phyloP scores from a whole-genome alignment of 805 yeast species.

The Myxozyma geophila region DNA sequence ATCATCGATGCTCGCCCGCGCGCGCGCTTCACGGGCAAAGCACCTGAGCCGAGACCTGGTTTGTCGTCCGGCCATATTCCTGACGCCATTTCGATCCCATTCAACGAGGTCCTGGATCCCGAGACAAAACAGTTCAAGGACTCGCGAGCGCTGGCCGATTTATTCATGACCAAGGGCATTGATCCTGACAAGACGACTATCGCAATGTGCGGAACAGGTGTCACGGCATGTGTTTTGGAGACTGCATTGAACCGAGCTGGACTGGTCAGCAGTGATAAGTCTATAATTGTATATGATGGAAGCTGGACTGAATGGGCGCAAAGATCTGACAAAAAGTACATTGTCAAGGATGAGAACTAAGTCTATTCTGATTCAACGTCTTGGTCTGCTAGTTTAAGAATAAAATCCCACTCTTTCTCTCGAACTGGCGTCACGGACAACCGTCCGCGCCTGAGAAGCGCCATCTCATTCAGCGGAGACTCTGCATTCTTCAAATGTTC shows the following conservation, averaged over 20 bases:
- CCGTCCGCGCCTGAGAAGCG: conserved; percentile 55
- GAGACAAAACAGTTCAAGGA: conserved; percentile 55
- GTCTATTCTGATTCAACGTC: conserved; percentile 26
- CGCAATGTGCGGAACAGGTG: conserved; percentile 95
- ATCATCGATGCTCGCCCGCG: conserved; percentile 81
- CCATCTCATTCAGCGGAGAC: conserved; percentile 48
- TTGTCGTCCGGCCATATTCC: conserved; percentile 89
- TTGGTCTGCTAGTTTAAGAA: conserved; percentile 47
- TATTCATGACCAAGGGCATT: conserved; percentile 53
- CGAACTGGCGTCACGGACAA: conserved; percentile 59
- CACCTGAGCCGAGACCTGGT: conserved; percentile 89
- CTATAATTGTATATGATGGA: conserved; percentile 72
- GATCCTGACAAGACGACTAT: conserved; percentile 65
- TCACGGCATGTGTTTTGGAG: conserved; percentile 86
- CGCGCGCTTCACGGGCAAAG: conserved; percentile 75
- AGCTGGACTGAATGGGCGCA: conserved; percentile 75
- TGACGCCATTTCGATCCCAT: conserved; percentile 78
- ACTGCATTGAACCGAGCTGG: conserved; percentile 65
- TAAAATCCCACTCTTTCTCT: conserved; percentile 49
- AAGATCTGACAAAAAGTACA: conserved; percentile 62
- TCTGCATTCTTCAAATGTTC: conserved; percentile 29
- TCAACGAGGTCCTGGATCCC: conserved; percentile 59
- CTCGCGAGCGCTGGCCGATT: conserved; percentile 51
- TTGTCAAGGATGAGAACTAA: conserved; percentile 50
- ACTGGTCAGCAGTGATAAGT: conserved; percentile 47